Evolutionary conservation across 352 stramenopile genomes (phyloP).

Genomic region (Pythium angustatum): DNA sequence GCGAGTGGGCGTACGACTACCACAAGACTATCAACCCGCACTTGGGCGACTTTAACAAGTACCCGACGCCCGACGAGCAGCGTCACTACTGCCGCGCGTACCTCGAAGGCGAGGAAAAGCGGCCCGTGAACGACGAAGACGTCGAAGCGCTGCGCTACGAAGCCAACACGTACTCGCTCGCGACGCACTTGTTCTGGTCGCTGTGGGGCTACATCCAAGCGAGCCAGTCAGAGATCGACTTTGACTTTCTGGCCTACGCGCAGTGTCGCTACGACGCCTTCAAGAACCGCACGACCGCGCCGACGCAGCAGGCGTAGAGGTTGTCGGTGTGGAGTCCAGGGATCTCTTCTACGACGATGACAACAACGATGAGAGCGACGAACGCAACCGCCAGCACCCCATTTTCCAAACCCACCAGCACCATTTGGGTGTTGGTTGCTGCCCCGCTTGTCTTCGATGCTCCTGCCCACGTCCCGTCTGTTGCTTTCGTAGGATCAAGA

Average conservation of each 20-base stretch:
- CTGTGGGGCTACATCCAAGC: conserved; percentile 92
- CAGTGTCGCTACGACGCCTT: conserved; percentile 73
- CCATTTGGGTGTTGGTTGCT: not conserved
- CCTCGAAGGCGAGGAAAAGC: conserved; percentile 46
- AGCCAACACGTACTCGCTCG: conserved; percentile 84
- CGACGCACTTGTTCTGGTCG: conserved; percentile 89
- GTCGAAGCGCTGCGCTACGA: conserved; percentile 65
- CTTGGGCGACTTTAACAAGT: conserved; percentile 73
- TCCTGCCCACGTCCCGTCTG: too few species aligned
- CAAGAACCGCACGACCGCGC: conserved; percentile 55
- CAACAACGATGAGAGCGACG: too few species aligned
- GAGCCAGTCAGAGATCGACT: conserved; percentile 88
- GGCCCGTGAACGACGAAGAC: conserved; percentile 48
- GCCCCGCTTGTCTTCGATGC: conserved; percentile 14
- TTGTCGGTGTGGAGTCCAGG: not conserved
- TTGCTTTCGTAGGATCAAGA: too few species aligned
- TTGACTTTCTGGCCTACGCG: conserved; percentile 91
- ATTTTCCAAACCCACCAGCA: not conserved
- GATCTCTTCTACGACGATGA: not conserved
- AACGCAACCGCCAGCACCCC: not conserved
- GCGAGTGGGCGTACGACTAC: conserved; percentile 84
- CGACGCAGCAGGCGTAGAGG: conserved; percentile 31
- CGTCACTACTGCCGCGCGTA: conserved; percentile 72
- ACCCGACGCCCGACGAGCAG: conserved; percentile 65
- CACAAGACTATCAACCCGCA: conserved; percentile 82